phyloP scores from a whole-genome alignment of 2,329 filamentous ascomycete genomes.

The Aspergillus spinulosporus region DNA sequence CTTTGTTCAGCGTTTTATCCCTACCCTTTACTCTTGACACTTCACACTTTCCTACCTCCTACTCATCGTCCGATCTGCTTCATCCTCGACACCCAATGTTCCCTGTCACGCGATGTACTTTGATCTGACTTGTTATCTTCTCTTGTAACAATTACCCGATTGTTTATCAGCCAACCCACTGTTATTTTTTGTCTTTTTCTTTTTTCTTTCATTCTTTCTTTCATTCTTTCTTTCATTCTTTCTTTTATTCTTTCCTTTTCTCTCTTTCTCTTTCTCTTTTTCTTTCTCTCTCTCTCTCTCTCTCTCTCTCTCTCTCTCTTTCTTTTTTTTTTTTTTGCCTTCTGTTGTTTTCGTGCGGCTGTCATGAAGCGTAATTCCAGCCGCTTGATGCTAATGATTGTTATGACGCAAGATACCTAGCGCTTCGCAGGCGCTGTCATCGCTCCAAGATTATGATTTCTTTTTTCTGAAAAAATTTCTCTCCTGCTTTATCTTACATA shows the following conservation, averaged over 20 bases:
- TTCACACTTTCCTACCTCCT: conserved; percentile 10
- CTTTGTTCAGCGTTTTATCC: conserved; percentile 11
- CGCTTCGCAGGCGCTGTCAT: conserved; percentile 9
- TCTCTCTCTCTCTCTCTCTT: no score
- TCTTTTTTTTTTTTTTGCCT: no score
- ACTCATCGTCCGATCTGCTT: background rate
- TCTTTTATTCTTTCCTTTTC: no score
- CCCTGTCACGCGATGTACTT: conserved; percentile 16
- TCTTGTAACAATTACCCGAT: conserved; percentile 18
- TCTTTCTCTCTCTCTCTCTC: no score
- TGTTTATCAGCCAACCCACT: conserved; percentile 6
- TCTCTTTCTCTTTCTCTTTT: no score
- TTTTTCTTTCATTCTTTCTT: no score
- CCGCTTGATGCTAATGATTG: conserved; percentile 22
- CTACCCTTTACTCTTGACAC: conserved; percentile 15
- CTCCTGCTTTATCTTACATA: conserved; percentile 17
- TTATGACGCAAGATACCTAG: conserved; percentile 22
- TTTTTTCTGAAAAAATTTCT: conserved; percentile 2
- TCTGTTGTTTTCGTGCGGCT: background rate
- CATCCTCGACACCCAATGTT: conserved; percentile 15
- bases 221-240: no score
- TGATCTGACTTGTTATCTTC: conserved; percentile 13
- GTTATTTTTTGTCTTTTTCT: background rate
- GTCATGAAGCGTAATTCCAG: conserved; percentile 6
- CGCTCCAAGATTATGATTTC: conserved; percentile 11